A percentile compares a stretch with the other conserved stretches of the same genome.
Conservation (phyloP, 495 filamentous ascomycete genomes). For the Pyronema omphalodes region DNA sequence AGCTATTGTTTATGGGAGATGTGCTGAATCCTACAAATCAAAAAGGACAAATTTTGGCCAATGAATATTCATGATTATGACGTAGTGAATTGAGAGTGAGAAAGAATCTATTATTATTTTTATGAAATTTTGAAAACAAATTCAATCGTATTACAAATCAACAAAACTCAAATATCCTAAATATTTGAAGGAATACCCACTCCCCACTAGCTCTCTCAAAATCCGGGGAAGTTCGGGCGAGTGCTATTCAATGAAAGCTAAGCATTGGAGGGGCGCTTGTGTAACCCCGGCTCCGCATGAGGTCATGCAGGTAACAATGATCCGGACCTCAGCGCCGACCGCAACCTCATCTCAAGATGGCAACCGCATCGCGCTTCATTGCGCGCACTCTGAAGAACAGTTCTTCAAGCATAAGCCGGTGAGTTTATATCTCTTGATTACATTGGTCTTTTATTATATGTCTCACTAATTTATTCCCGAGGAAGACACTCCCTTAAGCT, state of each 20-base stretch:
- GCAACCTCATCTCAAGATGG: constrained; percentile 1
- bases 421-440: background rate
- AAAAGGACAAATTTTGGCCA: no score
- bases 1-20: no score
- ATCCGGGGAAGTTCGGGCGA: no score
- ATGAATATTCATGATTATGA: no score
- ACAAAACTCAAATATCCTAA: no score
- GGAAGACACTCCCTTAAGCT: background rate
- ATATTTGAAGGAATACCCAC: no score
- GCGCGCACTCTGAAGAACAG: background rate
- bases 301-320: background rate
- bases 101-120: no score
- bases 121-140: no score
- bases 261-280: background rate
- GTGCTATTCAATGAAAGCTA: no score
- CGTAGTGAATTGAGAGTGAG: no score
- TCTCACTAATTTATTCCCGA: background rate
- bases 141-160: no score
- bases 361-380: background rate
- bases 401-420: background rate
- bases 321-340: background rate
- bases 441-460: background rate
- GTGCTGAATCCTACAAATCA: no score
- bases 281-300: constrained; percentile 6
- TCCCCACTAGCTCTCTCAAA: constrained; percentile 17